Evolutionary conservation across 2,329 filamentous ascomycete species (phyloP), one percentile per base, ranked within the genome.

Genomic region (Ascochyta rabiei): DNA sequence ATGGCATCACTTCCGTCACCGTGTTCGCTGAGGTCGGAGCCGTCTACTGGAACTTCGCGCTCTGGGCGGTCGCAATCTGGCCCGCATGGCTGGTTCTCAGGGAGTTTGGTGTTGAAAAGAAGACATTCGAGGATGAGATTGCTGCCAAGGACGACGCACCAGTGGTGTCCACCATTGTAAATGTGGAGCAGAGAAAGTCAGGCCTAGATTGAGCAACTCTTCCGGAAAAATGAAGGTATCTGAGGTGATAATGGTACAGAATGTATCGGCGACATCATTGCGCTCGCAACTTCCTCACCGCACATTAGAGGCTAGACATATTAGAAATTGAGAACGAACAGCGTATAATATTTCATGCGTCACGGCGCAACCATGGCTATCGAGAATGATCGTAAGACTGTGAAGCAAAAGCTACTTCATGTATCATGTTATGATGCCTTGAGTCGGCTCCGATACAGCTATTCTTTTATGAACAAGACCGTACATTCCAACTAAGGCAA

Each of bases 1-100:
- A 91, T 56, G 89, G 88, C 0, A 72, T 90, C 0, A 84, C 82
- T 8, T 86, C 85, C 2, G 61, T 90, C 9, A 75, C 77, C 0
- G 69, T 89, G 6, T 87, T 91, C 69, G 87, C 83, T 1, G 76
- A 86, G 44, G 81, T 89, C 2, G 88, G 87, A 2, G 85, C 80
- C 15, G 80, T 89, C 0, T 91, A 91, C 66, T 76, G 90, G 63
- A 91, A 90, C 64, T 89, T 90, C 67, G 83, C 76, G 0, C 76
- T 91, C 0, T 91, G 87, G 87, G 87, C 77, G 0, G 60, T 88
- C 0, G 80, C 87, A 0, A 75, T 91, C 10, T 60, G 81, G 2
- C 89, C 88, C 0, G 87, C 85, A 0, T 91, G 88, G 88, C 62
- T 88, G 15, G 84, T 91, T 0, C 63, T 90, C 8, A 80, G 79